A percentile compares a stretch with the other conserved stretches of the same genome.
These are phyloP conservation scores for Lenwebbia sp. DNA, from an alignment of 345 rosid species.

Conservation along the genomic window DNA sequence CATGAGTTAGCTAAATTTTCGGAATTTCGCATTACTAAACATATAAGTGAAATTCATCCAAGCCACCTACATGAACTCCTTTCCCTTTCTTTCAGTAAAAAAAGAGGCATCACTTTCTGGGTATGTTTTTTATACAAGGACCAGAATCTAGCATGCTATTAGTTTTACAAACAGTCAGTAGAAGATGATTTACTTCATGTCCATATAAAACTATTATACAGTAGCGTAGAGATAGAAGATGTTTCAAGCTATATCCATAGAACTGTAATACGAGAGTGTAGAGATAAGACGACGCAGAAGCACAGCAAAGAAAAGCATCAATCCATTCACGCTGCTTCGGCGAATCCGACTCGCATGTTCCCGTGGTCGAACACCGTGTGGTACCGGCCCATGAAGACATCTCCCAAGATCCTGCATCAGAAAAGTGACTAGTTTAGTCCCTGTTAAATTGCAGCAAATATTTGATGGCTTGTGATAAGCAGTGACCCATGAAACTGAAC, in stretches of 20 bases:
- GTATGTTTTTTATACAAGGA: background rate
- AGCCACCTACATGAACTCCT: background rate
- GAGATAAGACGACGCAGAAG: background rate
- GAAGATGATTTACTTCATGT: background rate
- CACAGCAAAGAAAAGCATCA: background rate
- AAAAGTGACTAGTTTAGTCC: background rate
- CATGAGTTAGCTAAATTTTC: background rate
- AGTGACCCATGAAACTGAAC: background rate
- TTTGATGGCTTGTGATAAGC: background rate
- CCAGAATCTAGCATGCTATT: background rate
- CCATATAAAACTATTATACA: background rate
- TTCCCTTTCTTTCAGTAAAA: background rate
- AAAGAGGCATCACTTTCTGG: background rate
- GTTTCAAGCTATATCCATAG: background rate
- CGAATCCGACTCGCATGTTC: conserved; percentile 71
- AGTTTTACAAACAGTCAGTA: background rate
- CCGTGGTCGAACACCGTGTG: conserved; percentile 71
- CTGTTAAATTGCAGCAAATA: background rate
- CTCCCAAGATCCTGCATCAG: conserved; percentile 77
- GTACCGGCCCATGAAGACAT: conserved; percentile 85
- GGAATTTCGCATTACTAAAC: background rate
- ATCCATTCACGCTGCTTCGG: conserved; percentile 56
- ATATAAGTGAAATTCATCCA: background rate
- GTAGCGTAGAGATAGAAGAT: background rate
- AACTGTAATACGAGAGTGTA: background rate